Evolutionary conservation across 345 rosid genomes (phyloP), one percentile per base, ranked within the genome.

Genomic region (Mallotus nudiflorus): DNA sequence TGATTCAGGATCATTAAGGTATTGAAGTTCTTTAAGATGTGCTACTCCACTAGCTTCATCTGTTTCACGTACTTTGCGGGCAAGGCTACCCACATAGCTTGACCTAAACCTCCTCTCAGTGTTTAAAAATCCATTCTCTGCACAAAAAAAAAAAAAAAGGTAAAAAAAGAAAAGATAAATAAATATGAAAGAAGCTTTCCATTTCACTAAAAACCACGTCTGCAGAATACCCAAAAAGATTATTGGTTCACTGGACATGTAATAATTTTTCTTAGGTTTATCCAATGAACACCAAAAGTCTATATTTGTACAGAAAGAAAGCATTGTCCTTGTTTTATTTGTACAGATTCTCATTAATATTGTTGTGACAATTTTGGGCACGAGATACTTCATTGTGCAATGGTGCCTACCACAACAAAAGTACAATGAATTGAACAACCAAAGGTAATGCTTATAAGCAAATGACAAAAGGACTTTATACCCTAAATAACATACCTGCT

Each of bases 1-100:
- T 28, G 91, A 89, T 80, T 94, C 97, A 66, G 95, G 93, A 75
- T 94, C 97, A 54, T 91, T 91, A 77, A 87, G 84, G 48, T 82
- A 84, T 81, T 77, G 81, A 40, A 94, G 91, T 51, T 91, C 96
- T 85, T 84, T 82, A 27, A 94, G 86, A 58, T 85, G 83, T 15
- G 93, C 85, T 77, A 84, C 84, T 58, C 89, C 93, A 50, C 76
- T 87, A 29, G 86, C 85, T 69, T 88, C 98, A 66, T 86, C 89
- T 24, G 77, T 75, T 49, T 91, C 98, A 72, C 92, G 97, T 13
- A 83, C 82, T 74, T 87, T 84, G 5, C 96, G 97, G 76, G 96
- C 82, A 62, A 94, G 84, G 74, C 65, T 81, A 54, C 98, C 93
- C 65, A 81, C 89, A 80, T 88, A 92, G 80, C 90, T 88, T 0